Conservation (phyloP, 108 stramenopile species). For the Nitzschia sp. region DNA sequence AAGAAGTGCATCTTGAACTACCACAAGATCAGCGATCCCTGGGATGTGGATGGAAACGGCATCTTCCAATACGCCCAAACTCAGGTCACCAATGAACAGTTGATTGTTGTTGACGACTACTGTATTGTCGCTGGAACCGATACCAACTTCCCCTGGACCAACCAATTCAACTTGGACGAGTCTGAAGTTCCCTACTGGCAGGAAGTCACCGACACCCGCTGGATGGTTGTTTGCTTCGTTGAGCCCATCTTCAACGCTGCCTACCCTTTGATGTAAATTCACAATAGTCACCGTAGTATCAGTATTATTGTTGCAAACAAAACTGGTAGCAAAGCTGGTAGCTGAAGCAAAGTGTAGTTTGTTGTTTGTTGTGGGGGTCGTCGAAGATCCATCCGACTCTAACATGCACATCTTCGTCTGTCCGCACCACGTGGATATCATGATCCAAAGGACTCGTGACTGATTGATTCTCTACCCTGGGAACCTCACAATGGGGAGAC, state of each 20-base stretch:
- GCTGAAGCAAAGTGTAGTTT: too few species aligned
- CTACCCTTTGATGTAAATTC: constrained; percentile 23
- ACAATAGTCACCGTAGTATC: too few species aligned
- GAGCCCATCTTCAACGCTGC: constrained; percentile 41
- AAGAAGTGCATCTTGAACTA: constrained; percentile 44
- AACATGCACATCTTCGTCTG: too few species aligned
- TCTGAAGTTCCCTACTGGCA: constrained; percentile 21
- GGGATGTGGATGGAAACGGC: constrained; percentile 48
- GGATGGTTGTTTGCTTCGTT: constrained; percentile 44
- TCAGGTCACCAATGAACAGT: constrained; percentile 37
- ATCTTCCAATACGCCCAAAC: constrained; percentile 44
- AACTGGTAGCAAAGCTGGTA: too few species aligned
- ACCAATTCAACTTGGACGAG: constrained; percentile 21
- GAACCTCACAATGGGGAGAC: too few species aligned
- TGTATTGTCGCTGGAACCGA: constrained; percentile 44
- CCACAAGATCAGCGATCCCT: constrained; percentile 38
- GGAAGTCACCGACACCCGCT: constrained; percentile 41
- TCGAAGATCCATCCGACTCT: too few species aligned
- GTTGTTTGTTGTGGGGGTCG: too few species aligned
- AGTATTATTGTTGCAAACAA: too few species aligned
- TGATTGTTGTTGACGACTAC: constrained; percentile 48
- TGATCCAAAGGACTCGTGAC: too few species aligned
- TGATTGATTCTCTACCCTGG: too few species aligned
- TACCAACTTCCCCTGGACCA: constrained; percentile 38
- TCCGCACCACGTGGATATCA: too few species aligned